Conservation (phyloP, 225 moss, liverwort and hornwort genomes). For the Rhytidiadelphus loreus region DNA sequence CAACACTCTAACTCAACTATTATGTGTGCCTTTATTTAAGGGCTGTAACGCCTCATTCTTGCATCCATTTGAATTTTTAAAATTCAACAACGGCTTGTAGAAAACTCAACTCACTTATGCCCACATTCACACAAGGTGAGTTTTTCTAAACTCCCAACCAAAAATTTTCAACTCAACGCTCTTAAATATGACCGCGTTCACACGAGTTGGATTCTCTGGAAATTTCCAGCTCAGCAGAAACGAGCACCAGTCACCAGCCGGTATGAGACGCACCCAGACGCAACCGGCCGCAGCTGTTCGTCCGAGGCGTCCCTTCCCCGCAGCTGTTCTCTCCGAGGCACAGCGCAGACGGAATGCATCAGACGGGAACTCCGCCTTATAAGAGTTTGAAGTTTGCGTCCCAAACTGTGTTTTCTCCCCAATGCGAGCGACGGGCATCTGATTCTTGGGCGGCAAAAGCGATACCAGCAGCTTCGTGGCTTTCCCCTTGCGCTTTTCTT, state of each 20-base stretch:
- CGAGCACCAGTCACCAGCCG: background rate
- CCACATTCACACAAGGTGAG: background rate
- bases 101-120: background rate
- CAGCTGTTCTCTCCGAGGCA: background rate
- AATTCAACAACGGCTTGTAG: background rate
- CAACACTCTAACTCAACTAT: too few relatives aligned
- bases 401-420: background rate
- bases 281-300: too few relatives aligned
- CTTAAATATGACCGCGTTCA: background rate
- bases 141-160: background rate
- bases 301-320: background rate
- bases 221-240: background rate
- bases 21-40: too few relatives aligned
- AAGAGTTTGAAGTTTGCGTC: background rate
- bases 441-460: background rate
- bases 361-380: background rate
- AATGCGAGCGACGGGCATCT: background rate
- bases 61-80: too few relatives aligned
- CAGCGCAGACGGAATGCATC: too few relatives aligned
- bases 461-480: background rate
- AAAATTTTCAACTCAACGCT: background rate
- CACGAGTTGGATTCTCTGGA: background rate
- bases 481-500: background rate
- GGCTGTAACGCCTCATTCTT: too few relatives aligned
- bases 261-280: background rate